Percentiles rank a stretch among this genome's conserved stretches.
Evolutionary conservation across 805 yeast species (phyloP).

Genomic region (Vanderwaltozyma polyspora): DNA sequence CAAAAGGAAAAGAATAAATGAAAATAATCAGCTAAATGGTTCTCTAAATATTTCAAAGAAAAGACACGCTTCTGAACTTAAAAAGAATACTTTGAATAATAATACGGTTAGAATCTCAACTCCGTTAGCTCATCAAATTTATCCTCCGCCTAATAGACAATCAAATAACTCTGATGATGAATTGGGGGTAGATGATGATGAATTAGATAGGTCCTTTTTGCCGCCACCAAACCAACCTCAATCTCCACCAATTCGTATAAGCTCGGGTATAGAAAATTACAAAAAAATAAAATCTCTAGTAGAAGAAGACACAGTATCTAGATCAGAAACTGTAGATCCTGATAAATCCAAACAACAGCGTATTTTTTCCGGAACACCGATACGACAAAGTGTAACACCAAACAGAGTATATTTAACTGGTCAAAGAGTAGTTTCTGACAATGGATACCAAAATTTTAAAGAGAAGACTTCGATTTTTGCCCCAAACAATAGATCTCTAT

Average conservation of each 20-base stretch:
- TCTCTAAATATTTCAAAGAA: constrained; percentile 16
- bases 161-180: constrained; percentile 21
- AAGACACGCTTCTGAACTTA: constrained; percentile 7
- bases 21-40: constrained; percentile 8
- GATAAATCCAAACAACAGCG: constrained; percentile 28
- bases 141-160: constrained; percentile 19
- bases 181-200: constrained; percentile 18
- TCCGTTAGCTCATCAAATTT: constrained; percentile 32
- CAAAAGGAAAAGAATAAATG: constrained; percentile 18
- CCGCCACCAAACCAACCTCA: constrained; percentile 30
- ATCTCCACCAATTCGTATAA: constrained; percentile 29
- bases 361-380: constrained; percentile 25
- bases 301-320: constrained; percentile 29
- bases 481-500: neutral
- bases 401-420: constrained; percentile 18
- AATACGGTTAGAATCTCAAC: constrained; percentile 27
- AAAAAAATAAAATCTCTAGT: constrained; percentile 23
- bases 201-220: constrained; percentile 24
- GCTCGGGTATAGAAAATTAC: constrained; percentile 25
- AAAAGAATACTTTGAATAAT: constrained; percentile 4
- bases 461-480: constrained; percentile 1
- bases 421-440: constrained; percentile 21
- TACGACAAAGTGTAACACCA: constrained; percentile 19
- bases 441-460: constrained; percentile 1
- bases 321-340: constrained; percentile 29